phyloP scores from a whole-genome alignment of 1,284 basidiomycete species.

The Cutaneotrichosporon cavernicola region DNA sequence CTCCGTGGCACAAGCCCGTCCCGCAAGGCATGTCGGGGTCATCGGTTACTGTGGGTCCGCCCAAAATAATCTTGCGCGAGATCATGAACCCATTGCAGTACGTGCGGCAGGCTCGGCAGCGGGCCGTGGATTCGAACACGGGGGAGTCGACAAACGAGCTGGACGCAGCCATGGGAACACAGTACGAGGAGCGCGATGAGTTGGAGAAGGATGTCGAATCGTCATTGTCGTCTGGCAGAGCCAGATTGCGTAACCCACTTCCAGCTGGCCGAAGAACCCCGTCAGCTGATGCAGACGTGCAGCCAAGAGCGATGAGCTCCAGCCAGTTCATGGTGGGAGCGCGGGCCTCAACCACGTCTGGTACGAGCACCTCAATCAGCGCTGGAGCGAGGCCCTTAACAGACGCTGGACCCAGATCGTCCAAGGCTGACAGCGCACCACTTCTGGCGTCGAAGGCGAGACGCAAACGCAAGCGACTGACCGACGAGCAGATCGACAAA shows the following conservation, averaged over 20 bases:
- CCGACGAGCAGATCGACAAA: neutral
- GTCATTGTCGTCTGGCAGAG: neutral
- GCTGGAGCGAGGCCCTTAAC: no score
- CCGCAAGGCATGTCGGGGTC: neutral
- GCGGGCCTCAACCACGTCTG: no score
- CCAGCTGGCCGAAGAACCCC: no score
- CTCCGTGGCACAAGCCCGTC: neutral
- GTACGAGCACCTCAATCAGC: no score
- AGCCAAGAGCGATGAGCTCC: no score
- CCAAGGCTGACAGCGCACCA: neutral
- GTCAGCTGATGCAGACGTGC: no score
- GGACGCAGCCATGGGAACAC: neutral
- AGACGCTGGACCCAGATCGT: no score
- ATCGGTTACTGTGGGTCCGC: neutral
- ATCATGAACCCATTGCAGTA: conserved; percentile 11
- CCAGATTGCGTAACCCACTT: neutral
- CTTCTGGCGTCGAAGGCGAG: neutral
- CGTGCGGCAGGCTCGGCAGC: neutral
- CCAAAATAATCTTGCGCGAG: neutral
- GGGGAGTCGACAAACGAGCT: neutral
- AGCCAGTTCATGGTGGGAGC: no score
- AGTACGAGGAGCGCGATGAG: neutral
- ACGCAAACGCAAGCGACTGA: neutral
- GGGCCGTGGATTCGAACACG: neutral
- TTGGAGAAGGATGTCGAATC: neutral